A percentile compares a stretch with the other conserved stretches of the same genome.
phyloP scores from a whole-genome alignment of 139 green algal species.

The Chlamydomonas schloesseri region DNA sequence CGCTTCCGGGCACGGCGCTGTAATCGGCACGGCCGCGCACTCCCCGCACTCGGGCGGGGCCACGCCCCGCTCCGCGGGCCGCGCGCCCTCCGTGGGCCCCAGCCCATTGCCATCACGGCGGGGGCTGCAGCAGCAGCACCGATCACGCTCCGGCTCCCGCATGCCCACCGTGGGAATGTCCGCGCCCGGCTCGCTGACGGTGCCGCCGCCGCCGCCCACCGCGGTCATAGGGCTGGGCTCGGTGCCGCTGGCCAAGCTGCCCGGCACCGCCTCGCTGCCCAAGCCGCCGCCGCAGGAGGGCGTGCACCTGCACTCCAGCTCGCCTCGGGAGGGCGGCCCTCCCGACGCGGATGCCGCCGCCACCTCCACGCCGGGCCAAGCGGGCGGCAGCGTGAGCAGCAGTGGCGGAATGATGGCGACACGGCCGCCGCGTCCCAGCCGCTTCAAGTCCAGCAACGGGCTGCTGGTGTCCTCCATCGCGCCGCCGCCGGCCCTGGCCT shows the following conservation, averaged over 20 bases:
- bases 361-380: too few species aligned
- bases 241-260: background rate
- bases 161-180: background rate
- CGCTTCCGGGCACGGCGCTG: too few species aligned
- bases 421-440: background rate
- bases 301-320: background rate
- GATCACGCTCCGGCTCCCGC: background rate
- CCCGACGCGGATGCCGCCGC: too few species aligned
- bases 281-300: background rate
- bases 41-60: background rate
- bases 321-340: too few species aligned
- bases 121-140: background rate
- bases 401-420: background rate
- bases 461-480: background rate
- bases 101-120: too few species aligned
- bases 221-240: background rate
- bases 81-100: too few species aligned
- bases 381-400: background rate
- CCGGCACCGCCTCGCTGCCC: background rate
- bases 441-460: background rate
- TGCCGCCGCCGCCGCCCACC: background rate
- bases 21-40: too few species aligned
- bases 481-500: background rate
- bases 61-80: background rate
- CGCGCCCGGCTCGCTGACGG: background rate